Percentiles rank a stretch among this genome's conserved stretches.
phyloP scores from a whole-genome alignment of 768 basidiomycete species.

The Lactarius hatsudake region DNA sequence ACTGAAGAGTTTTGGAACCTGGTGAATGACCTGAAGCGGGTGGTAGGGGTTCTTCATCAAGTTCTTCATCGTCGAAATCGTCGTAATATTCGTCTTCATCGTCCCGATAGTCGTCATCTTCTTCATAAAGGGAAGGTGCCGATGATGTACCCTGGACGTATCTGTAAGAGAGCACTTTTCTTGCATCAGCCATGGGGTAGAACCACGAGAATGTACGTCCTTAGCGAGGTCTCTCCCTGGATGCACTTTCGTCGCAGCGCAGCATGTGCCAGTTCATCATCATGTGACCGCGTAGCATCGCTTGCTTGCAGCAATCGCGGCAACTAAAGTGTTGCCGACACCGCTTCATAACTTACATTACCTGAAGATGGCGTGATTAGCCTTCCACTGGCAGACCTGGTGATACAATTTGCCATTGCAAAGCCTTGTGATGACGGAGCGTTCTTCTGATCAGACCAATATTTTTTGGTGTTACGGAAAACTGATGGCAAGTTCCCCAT shows the following conservation, averaged over 20 bases:
- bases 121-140: conserved; percentile 14
- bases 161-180: conserved; percentile 20
- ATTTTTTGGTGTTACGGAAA: too few relatives aligned
- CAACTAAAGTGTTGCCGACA: too few relatives aligned
- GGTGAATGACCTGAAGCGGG: conserved; percentile 10
- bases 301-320: too few relatives aligned
- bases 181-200: conserved; percentile 3
- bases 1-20: conserved; percentile 19
- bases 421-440: too few relatives aligned
- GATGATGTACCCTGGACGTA: conserved; percentile 19
- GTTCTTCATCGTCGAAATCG: conserved; percentile 13
- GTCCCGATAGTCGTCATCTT: conserved; percentile 17
- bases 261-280: not conserved
- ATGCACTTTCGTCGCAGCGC: not conserved
- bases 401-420: too few relatives aligned
- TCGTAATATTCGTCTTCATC: conserved; percentile 11
- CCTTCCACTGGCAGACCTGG: not conserved
- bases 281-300: conserved; percentile 17
- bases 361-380: not conserved
- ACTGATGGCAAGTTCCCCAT: too few relatives aligned
- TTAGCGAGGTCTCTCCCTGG: not conserved
- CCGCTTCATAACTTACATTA: too few relatives aligned
- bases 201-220: not conserved
- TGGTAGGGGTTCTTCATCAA: conserved; percentile 4
- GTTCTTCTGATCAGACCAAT: too few relatives aligned